Conservation (phyloP, 2,329 filamentous ascomycete genomes). For the Verticillium dahliae region DNA sequence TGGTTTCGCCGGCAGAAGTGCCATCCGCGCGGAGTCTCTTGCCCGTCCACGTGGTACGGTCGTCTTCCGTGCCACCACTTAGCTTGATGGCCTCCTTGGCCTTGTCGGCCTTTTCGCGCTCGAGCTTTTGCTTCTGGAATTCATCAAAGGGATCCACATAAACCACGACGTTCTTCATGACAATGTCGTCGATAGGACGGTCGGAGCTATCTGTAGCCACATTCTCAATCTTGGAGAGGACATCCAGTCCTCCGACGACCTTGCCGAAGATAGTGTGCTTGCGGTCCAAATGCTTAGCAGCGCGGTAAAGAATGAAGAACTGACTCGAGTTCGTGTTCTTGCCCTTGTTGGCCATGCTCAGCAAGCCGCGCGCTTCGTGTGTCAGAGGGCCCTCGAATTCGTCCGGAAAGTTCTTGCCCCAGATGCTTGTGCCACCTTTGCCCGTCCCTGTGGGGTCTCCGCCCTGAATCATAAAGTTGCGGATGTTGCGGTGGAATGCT, state of each 20-base stretch:
- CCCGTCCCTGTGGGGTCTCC: slow-evolving; percentile 92
- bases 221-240: slow-evolving; percentile 70
- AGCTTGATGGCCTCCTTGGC: slow-evolving; percentile 55
- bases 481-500: slow-evolving; percentile 87
- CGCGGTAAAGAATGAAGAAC: slow-evolving; percentile 88
- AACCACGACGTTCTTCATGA: slow-evolving; percentile 76
- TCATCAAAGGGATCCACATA: slow-evolving; percentile 95
- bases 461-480: slow-evolving; percentile 96
- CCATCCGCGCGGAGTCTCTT: slow-evolving; percentile 74
- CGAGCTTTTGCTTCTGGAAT: slow-evolving; percentile 69
- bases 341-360: slow-evolving; percentile 97
- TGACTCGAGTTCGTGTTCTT: slow-evolving; percentile 96
- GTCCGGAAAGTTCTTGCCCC: slow-evolving; percentile 91
- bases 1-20: slow-evolving; percentile 39
- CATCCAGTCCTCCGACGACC: slow-evolving; percentile 69
- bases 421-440: slow-evolving; percentile 81
- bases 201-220: slow-evolving; percentile 69
- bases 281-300: slow-evolving; percentile 77
- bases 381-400: slow-evolving; percentile 85
- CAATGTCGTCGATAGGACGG: slow-evolving; percentile 69
- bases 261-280: slow-evolving; percentile 97
- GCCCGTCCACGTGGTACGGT: slow-evolving; percentile 91
- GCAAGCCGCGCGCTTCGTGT: slow-evolving; percentile 73
- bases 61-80: slow-evolving; percentile 74
- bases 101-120: slow-evolving; percentile 52